Base-by-base conservation (phyloP, 2,329 filamentous ascomycete species). In the Fusarium sp. region DNA sequence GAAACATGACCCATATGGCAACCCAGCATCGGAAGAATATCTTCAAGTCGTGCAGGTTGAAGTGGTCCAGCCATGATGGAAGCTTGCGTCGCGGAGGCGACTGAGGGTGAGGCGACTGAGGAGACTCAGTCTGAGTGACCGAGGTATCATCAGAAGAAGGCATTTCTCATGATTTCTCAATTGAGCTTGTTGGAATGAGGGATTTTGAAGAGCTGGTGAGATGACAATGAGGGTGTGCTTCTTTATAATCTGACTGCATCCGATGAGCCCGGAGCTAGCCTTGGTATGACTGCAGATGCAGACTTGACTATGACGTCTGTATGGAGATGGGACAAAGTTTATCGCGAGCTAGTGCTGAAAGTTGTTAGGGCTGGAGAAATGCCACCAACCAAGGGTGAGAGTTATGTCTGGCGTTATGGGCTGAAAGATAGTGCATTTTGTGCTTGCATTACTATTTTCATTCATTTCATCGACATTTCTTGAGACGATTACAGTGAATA, bases 41-140 rank as follows among this genome's bases (percentile, higher is more conserved):
- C 60, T 84, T 84, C 49, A 85, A 71, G 48, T 85, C 83, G 43
- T 77, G 77, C 3, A 61, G 62, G 59, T 84, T 85, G 77, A 84
- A 81, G 63, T 84, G 84, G 27, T 83, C 73, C 8, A 80, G 71
- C 78, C 76, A 80, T 27, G 69, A 43, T 5, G 77, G 76, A n/a
- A 77, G 47, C 18, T 59, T 62, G 8, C 58, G 56, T 5, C 21
- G 33, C 1, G 23, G 25, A 5, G 20, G 10, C 0, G 13, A 31
- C 8, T 15, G 18, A 1, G 37, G 11, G 6, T 27, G 25, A 5
- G 18, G 10, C 0, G 13, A 35, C 8, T 31, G 29, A 13, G 29
- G 2, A 4, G 56, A 2, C n/a, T 67, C 48, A 11, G 33, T 10
- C 9, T 45, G 60, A 0, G 56, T 56, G 11, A 49, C 21, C 13